Evolutionary conservation across 108 stramenopile genomes (phyloP), one percentile per base, ranked within the genome.

Genomic region (Stephanodiscus minutulus): DNA sequence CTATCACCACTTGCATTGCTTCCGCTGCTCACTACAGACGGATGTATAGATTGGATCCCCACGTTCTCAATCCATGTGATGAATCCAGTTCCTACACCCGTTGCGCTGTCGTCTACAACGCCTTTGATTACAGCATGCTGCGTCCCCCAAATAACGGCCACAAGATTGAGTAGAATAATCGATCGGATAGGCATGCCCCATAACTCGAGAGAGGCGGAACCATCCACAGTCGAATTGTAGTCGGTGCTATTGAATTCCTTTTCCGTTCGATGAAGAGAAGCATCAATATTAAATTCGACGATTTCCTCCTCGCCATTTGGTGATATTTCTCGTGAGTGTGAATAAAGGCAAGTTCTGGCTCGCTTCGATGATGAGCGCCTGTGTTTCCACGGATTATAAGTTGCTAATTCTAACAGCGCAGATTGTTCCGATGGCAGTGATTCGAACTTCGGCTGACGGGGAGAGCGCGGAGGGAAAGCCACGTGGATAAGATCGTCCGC

Each of bases 41-140:
- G 18, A 8, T 37, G 10, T 5, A 15, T 61, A 5, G 15, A n/a
- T 37, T 61, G 33, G n/a, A 61, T 5, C 3, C 20, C 68, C 68
- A 44, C 57, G 35, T 24, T 61, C 39, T 35, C 54, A 50, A 37
- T 10, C 71, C 71, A 72, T 56, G 53, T 59, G 52, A 21, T 22
- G 15, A 74, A 44, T 13, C 28, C 18, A 46, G 20, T 20, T 44
- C 36, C 64, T 52, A 78, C 21, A 7, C 46, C 54, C 37, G n/a
- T 60, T 17, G 43, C 61, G 64, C 22, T 64, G 59, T 84, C 85
- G 24, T 76, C 74, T 1, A 95, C 87, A 12, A 84, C 84, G 65
- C 61, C 82, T 74, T 95, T 95, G 57, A 91, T 91, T 47, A 92
- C 89, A 15, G 91, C 79, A 79, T 95, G 94, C 67, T 95, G 90